Evolutionary conservation across 768 basidiomycete genomes (phyloP), one percentile per base, ranked within the genome.

Genomic region (Thelephora aurantiotincta): DNA sequence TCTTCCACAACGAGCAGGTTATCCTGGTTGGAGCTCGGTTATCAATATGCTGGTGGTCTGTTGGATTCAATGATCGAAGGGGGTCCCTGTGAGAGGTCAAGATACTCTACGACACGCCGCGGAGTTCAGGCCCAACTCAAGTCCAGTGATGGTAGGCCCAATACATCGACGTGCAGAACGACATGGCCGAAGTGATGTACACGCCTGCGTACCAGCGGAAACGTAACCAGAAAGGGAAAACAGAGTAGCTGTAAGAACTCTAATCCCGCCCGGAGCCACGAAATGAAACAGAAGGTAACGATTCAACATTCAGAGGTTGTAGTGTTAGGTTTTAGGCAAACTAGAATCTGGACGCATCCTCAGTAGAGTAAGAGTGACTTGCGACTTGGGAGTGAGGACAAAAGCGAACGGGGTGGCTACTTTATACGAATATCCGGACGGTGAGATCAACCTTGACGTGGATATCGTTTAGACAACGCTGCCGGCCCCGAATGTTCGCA

Each of bases 21-120:
- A 23, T 78, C 68, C 6, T 73, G 66, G 44, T 63, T 60, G 30
- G 55, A 48, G 43, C 70, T 73, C 0, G 89, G 88, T 0, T 92
- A 91, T 92, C 92, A 96, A 57, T 92, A 92, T 0, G 91, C 92
- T 1, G 92, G 92, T 1, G 80, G 82, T 6, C 86, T 75, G 48
- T 73, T 74, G 0, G 73, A 72, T 53, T 89, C 81, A 44, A 91
- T 81, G 49, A 82, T 57, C 0, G 80, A 70, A 2, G 87, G 78
- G 0, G 92, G 83, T 58, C 93, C 90, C 60, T 90, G 87, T 0
- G 89, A 88, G 5, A 96, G 71, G 45, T 87, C 76, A 19, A 94
- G 77, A 67, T 93, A 94, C 68, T 94, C 91, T 6, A 89, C 78
- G 12, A 93, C 92, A 83, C 61, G 94, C 91, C 4, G 94, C 88